Conservation (phyloP, 495 filamentous ascomycete genomes). For the Extremus antarcticus region DNA sequence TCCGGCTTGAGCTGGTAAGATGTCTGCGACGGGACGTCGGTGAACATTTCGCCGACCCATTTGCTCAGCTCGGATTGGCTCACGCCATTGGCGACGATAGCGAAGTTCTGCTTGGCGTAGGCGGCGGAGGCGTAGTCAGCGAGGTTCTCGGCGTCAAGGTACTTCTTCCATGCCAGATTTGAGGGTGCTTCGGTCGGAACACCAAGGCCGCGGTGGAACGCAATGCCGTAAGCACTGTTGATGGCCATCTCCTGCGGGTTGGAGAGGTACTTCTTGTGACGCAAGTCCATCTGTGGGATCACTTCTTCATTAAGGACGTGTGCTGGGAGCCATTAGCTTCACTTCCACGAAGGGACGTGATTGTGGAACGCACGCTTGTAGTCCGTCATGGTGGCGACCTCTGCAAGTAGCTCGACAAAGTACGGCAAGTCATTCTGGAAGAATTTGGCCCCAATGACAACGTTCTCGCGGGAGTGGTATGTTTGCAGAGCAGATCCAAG, state of each 20-base stretch:
- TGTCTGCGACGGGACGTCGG: conserved; percentile 36
- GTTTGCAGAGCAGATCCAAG: conserved; percentile 76
- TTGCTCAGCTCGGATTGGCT: conserved; percentile 64
- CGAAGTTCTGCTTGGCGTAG: conserved; percentile 81
- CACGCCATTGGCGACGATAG: conserved; percentile 80
- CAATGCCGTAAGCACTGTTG: conserved; percentile 74
- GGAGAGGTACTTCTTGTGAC: conserved; percentile 55
- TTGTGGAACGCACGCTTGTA: conserved; percentile 37
- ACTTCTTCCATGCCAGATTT: conserved; percentile 58
- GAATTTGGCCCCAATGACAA: conserved; percentile 88
- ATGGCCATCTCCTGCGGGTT: conserved; percentile 62
- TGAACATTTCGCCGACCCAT: conserved; percentile 91
- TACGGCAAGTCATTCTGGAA: conserved; percentile 90
- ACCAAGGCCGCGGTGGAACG: conserved; percentile 92
- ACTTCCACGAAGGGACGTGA: neutral
- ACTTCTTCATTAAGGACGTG: conserved; percentile 85
- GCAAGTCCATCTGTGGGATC: conserved; percentile 54
- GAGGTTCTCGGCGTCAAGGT: conserved; percentile 62
- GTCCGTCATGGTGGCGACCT: conserved; percentile 78
- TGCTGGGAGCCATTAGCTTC: conserved; percentile 39
- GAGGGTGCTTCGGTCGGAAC: conserved; percentile 58
- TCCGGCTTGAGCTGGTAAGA: conserved; percentile 30
- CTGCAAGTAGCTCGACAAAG: conserved; percentile 89
- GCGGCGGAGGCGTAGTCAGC: conserved; percentile 60
- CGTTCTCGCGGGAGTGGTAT: conserved; percentile 82